Evolutionary conservation across 164 flowering plant genomes (phyloP).

Genomic region (Vitis labrusca): DNA sequence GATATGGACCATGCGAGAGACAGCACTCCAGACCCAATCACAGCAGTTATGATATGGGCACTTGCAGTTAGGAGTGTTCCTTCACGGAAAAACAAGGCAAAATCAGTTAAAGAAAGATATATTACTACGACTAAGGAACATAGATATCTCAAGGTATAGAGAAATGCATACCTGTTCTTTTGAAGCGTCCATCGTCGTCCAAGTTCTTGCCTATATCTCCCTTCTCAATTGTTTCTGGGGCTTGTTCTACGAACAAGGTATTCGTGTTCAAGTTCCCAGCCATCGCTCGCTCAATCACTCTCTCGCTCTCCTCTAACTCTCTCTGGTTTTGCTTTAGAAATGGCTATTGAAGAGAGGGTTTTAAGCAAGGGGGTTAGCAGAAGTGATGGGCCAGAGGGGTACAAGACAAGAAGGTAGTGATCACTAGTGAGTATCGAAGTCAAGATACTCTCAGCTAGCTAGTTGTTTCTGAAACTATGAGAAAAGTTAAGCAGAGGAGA

Average conservation of each 20-base stretch:
- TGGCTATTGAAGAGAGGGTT: too few relatives aligned
- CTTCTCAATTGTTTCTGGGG: slow-evolving; percentile 21
- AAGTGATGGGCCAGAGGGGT: too few relatives aligned
- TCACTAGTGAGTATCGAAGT: too few relatives aligned
- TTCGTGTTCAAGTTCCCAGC: slow-evolving; percentile 24
- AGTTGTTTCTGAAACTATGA: too few relatives aligned
- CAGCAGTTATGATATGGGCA: slow-evolving; percentile 95
- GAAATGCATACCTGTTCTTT: slow-evolving; percentile 47
- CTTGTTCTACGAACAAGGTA: slow-evolving; percentile 40
- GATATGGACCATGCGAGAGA: slow-evolving; percentile 93
- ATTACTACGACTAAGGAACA: not conserved
- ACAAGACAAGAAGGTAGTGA: too few relatives aligned
- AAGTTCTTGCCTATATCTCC: slow-evolving; percentile 32
- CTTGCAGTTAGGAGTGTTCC: slow-evolving; percentile 91
- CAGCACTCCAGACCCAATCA: slow-evolving; percentile 94
- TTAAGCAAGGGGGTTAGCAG: too few relatives aligned
- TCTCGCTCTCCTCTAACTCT: not conserved
- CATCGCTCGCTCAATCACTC: slow-evolving; percentile 6
- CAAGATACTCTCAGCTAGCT: too few relatives aligned
- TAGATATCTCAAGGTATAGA: not conserved
- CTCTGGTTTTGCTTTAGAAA: not conserved
- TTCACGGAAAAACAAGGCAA: slow-evolving; percentile 19
- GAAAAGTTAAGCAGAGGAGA: too few relatives aligned
- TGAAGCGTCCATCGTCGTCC: slow-evolving; percentile 73
- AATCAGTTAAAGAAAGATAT: not conserved